Base-by-base conservation (phyloP, 129 eudicot species). In the Arctium lappa region DNA sequence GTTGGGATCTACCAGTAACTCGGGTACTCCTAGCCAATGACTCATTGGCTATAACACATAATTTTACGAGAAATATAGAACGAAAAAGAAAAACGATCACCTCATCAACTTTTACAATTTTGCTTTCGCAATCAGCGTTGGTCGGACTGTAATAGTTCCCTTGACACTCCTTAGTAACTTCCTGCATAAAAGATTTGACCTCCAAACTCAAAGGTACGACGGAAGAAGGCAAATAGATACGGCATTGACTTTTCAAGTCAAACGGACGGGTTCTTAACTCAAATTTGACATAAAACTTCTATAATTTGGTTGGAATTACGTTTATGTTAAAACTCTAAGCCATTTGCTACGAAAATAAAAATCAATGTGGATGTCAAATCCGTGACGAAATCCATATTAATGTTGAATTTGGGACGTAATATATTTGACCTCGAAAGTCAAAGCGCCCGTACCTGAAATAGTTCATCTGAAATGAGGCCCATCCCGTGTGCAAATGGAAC, bases 401-500 rank as follows among this genome's bases (percentile, higher is more conserved):
- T 22, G 38, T 70, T n/a, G 10, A 69, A 32, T 68, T 82, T 75
- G 71, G 39, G 38, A 42, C 44, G 70, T 8, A 27, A 40, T 38
- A 80, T 6, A 18, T 16, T n/a, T 73, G 44, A 60, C 73, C 79
- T 37, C 3, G 44, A 46, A 76, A 50, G 63, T 36, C 84, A 68
- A 83, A 56, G 73, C 9, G 12, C 22, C 18, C 65, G 36, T 83
- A 95, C 99, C 90, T 82, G 74, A 79, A 48, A 93, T 18, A 96
- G 90, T 7, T 96, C 95, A 85, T 93, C 88, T 2, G 99, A 91
- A 75, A 96, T 96, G 79, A 96, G 94, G 34, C 99, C 99, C 99
- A 96, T 96, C 70, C 99, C 99, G 37, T 96, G 99, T 38, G 86
- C 95, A 83, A 96, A 96, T 9, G 99, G 99, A 84, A 96, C 91